A percentile compares a stretch with the other conserved stretches of the same genome.
These are phyloP conservation scores for Paraconiothyrium brasiliense DNA, from an alignment of 2,329 filamentous ascomycete species.

Conservation along the genomic window DNA sequence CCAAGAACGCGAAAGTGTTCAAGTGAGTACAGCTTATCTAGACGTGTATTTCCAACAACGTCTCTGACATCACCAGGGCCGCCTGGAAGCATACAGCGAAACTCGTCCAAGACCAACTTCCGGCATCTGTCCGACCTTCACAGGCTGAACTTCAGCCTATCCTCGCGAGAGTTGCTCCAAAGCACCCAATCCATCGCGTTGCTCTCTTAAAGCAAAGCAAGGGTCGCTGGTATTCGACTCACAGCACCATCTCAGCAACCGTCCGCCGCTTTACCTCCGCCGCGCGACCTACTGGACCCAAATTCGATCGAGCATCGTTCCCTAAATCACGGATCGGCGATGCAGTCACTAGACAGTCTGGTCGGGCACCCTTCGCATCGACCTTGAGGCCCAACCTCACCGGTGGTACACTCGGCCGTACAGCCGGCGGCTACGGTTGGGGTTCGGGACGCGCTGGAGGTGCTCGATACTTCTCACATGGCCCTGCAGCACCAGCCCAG, in stretches of 20 bases:
- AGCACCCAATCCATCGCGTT: conserved; percentile 68
- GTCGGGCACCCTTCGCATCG: conserved; percentile 84
- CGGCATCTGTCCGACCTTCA: conserved; percentile 53
- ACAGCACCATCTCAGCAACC: conserved; percentile 54
- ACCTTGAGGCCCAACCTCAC: conserved; percentile 92
- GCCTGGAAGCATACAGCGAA: conserved; percentile 59
- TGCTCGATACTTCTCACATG: conserved; percentile 88
- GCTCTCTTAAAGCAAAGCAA: conserved; percentile 71
- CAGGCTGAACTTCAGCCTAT: conserved; percentile 66
- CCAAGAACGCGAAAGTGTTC: conserved; percentile 53
- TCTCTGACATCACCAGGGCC: conserved; percentile 49
- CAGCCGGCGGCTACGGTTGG: conserved; percentile 86
- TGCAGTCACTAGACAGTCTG: conserved; percentile 70
- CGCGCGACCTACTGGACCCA: conserved; percentile 48
- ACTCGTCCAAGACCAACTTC: conserved; percentile 56
- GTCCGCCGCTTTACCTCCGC: conserved; percentile 63
- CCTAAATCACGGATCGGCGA: conserved; percentile 65
- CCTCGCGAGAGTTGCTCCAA: conserved; percentile 64
- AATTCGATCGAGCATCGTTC: conserved; percentile 62
- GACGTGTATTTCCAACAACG: neutral
- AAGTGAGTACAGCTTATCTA: conserved; percentile 39
- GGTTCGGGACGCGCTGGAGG: conserved; percentile 76
- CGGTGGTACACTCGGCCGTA: conserved; percentile 82
- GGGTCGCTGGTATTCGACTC: conserved; percentile 70
- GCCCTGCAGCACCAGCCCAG: conserved; percentile 83